Conservation (phyloP, 805 yeast species). For the Lipomyces yamanashiensis region DNA sequence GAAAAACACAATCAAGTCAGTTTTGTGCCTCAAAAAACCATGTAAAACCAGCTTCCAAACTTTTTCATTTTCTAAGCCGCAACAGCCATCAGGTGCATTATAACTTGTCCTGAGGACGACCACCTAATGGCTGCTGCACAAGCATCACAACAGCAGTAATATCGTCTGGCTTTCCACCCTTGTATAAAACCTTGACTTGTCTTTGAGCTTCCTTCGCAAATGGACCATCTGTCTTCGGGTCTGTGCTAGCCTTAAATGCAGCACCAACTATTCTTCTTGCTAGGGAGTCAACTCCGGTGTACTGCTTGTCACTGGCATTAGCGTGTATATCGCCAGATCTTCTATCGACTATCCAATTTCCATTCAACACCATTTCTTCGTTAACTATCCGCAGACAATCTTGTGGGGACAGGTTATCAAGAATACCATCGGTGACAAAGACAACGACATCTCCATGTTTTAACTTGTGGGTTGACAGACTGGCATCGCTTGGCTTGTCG, state of each 20-base stretch:
- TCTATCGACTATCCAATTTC: constrained; percentile 41
- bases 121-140: constrained; percentile 47
- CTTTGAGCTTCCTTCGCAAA: constrained; percentile 78
- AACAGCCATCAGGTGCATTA: neutral
- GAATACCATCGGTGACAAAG: constrained; percentile 92
- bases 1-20: neutral
- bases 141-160: constrained; percentile 79
- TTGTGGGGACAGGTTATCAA: constrained; percentile 76
- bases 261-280: constrained; percentile 63
- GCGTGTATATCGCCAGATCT: constrained; percentile 27
- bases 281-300: constrained; percentile 50
- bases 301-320: constrained; percentile 15
- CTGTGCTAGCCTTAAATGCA: constrained; percentile 72
- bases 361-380: constrained; percentile 53
- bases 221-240: constrained; percentile 77
- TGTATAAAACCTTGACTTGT: constrained; percentile 67
- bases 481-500: constrained; percentile 73
- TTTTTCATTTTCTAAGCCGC: constrained; percentile 1
- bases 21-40: neutral
- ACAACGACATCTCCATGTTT: constrained; percentile 74
- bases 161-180: constrained; percentile 96
- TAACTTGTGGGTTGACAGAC: constrained; percentile 66
- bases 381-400: constrained; percentile 73
- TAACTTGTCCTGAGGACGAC: constrained; percentile 12
- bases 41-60: neutral